Conservation (phyloP, 257 asterid genomes). For the Solanum chmielewskii region DNA sequence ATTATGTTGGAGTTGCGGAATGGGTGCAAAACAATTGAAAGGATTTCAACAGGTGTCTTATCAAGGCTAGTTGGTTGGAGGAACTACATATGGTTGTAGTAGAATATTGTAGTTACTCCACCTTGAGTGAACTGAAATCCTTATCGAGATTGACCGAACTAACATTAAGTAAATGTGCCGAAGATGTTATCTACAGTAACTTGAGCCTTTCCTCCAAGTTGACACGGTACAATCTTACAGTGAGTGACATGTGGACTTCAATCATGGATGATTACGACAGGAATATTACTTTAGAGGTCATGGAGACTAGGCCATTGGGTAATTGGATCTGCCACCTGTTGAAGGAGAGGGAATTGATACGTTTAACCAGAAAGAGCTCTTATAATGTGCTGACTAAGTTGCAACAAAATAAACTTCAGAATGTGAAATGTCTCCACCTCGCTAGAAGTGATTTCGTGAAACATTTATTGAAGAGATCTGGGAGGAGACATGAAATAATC, state of each 20-base stretch:
- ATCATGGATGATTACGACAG: not conserved
- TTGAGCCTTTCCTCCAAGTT: not conserved
- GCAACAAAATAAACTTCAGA: not conserved
- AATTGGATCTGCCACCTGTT: not conserved
- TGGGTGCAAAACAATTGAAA: rapidly evolving
- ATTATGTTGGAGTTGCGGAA: not conserved
- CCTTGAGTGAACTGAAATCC: not conserved
- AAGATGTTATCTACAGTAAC: not conserved
- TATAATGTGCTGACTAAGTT: not conserved
- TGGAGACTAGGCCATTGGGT: not conserved
- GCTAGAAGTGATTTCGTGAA: rapidly evolving
- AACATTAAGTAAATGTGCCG: not conserved
- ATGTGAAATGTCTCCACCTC: not conserved
- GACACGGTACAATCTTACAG: not conserved
- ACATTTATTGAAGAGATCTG: not conserved
- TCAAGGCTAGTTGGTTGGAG: not conserved
- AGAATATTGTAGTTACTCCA: not conserved
- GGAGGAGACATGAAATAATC: not conserved
- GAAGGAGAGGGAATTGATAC: not conserved
- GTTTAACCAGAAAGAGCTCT: not conserved
- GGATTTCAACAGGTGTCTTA: not conserved
- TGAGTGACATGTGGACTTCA: rapidly evolving
- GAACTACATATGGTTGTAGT: not conserved
- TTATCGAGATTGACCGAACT: not conserved
- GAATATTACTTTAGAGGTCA: not conserved